phyloP scores from a whole-genome alignment of 208 protist species.

The Trypanosoma caninum region DNA sequence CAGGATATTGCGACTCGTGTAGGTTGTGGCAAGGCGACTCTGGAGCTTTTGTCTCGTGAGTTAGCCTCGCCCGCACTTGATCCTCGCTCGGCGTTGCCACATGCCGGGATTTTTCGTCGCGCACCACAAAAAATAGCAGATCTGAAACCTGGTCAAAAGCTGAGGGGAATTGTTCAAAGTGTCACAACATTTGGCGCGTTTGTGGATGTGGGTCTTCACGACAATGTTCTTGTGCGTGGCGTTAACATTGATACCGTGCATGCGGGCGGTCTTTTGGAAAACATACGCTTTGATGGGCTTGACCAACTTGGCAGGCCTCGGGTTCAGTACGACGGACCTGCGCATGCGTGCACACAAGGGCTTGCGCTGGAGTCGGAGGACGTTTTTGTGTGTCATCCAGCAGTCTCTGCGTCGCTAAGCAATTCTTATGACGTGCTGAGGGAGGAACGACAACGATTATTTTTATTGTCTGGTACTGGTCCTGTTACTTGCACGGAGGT shows the following conservation, averaged over 20 bases:
- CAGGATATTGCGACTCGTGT: conserved; percentile 23
- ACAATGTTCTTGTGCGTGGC: conserved; percentile 61
- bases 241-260: conserved; percentile 46
- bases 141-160: conserved; percentile 41
- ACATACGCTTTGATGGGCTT: conserved; percentile 33
- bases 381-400: conserved; percentile 2
- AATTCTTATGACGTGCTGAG: conserved; percentile 14
- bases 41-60: conserved; percentile 55
- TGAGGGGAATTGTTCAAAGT: conserved; percentile 63
- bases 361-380: conserved; percentile 57
- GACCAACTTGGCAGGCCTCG: conserved; percentile 59
- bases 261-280: conserved; percentile 43
- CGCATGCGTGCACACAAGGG: conserved; percentile 8
- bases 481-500: not conserved
- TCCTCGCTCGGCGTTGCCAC: conserved; percentile 59
- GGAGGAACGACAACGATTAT: conserved; percentile 3
- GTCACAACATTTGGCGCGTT: conserved; percentile 85
- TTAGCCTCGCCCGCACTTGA: conserved; percentile 64
- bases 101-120: conserved; percentile 68
- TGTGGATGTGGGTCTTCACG: conserved; percentile 80
- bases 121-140: conserved; percentile 33
- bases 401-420: not conserved
- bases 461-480: not conserved
- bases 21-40: conserved; percentile 53
- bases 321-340: conserved; percentile 27